These are phyloP conservation scores for Piper longum DNA, from an alignment of 164 flowering plant genomes.

Conservation along the genomic window DNA sequence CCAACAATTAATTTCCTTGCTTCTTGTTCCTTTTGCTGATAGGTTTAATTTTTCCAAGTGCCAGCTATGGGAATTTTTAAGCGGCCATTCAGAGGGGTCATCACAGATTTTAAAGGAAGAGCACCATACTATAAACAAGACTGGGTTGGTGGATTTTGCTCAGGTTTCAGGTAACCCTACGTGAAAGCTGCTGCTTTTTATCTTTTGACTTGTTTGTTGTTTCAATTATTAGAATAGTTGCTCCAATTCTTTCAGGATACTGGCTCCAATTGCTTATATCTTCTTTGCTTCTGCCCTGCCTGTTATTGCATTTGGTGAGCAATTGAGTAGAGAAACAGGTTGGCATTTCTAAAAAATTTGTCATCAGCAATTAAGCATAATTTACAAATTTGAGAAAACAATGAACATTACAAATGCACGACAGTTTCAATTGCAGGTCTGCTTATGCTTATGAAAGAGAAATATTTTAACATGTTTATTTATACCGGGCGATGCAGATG, in stretches of 20 bases:
- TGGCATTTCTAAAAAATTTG: neutral
- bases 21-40: neutral
- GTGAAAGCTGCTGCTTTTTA: too few species aligned
- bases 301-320: conserved; percentile 58
- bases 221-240: neutral
- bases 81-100: conserved; percentile 37
- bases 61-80: conserved; percentile 19
- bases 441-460: neutral
- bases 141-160: conserved; percentile 25
- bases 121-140: conserved; percentile 36
- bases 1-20: neutral
- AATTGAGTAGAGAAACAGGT: conserved; percentile 47
- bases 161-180: conserved; percentile 27
- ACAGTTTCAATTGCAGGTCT: neutral
- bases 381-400: neutral
- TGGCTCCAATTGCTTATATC: conserved; percentile 46
- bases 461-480: neutral
- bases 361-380: neutral
- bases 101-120: conserved; percentile 38
- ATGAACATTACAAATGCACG: neutral
- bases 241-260: conserved; percentile 20
- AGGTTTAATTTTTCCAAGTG: neutral
- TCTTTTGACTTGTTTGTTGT: neutral
- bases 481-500: conserved; percentile 18
- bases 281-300: conserved; percentile 59